phyloP scores from a whole-genome alignment of 768 basidiomycete genomes.

The Termitomyces sp. region DNA sequence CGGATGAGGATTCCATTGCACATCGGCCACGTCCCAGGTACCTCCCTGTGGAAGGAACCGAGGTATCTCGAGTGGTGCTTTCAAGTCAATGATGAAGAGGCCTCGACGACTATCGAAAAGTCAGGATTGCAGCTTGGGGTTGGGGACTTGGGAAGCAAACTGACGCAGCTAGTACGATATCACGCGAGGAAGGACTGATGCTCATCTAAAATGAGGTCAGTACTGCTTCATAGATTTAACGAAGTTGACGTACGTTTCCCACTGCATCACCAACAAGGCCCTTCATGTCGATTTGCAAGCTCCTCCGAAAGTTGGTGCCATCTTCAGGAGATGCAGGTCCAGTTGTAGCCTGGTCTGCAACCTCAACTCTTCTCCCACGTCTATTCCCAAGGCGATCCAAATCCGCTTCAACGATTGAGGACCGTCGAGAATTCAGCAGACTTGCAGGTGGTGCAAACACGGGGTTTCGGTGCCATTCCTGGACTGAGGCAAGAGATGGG shows the following conservation, averaged over 20 bases:
- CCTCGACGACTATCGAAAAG: constrained; percentile 62
- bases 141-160: neutral
- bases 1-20: constrained; percentile 89
- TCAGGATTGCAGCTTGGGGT: neutral
- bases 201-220: constrained; percentile 62
- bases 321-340: constrained; percentile 40
- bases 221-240: neutral
- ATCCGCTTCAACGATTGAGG: constrained; percentile 9
- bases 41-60: constrained; percentile 95
- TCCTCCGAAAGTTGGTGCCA: constrained; percentile 52
- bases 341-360: neutral
- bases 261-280: constrained; percentile 77
- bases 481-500: constrained; percentile 4
- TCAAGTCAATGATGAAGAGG: constrained; percentile 92
- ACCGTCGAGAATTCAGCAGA: constrained; percentile 10
- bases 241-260: constrained; percentile 59
- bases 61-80: constrained; percentile 81
- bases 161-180: constrained; percentile 88
- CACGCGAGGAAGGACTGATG: constrained; percentile 84
- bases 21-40: constrained; percentile 93
- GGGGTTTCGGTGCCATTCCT: constrained; percentile 15
- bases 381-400: neutral
- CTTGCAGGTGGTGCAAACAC: constrained; percentile 17
- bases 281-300: constrained; percentile 77
- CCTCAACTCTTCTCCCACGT: constrained; percentile 4